Evolutionary conservation across 2,329 filamentous ascomycete species (phyloP).

Genomic region (Lachnellula subtilissima): DNA sequence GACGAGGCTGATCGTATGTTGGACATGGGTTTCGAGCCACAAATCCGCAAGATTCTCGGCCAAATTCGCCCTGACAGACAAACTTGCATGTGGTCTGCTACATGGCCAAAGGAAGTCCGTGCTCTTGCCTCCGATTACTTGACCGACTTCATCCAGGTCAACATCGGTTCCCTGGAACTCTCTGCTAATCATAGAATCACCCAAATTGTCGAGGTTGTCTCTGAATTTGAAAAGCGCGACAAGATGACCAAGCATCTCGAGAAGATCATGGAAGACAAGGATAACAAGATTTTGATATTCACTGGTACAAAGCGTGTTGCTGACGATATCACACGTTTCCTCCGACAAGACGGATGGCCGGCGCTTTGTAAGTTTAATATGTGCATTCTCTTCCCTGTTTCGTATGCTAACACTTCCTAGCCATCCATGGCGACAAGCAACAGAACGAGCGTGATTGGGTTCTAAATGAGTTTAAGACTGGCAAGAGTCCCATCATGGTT

Average conservation of each 20-base stretch:
- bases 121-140: slow-evolving; percentile 87
- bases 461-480: slow-evolving; percentile 98
- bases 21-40: slow-evolving; percentile 99
- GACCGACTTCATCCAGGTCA: slow-evolving; percentile 96
- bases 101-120: slow-evolving; percentile 98
- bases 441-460: slow-evolving; percentile 99
- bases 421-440: slow-evolving; percentile 98
- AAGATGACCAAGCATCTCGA: slow-evolving; percentile 96
- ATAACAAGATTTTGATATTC: slow-evolving; percentile 94
- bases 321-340: slow-evolving; percentile 95
- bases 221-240: slow-evolving; percentile 96
- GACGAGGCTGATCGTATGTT: slow-evolving; percentile 99
- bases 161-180: slow-evolving; percentile 93
- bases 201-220: slow-evolving; percentile 94
- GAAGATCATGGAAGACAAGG: slow-evolving; percentile 94
- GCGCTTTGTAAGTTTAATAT: slow-evolving; percentile 73
- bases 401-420: slow-evolving; percentile 49
- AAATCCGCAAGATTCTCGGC: slow-evolving; percentile 96
- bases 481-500: slow-evolving; percentile 99
- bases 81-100: slow-evolving; percentile 99
- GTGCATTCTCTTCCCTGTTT: slow-evolving; percentile 39
- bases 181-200: slow-evolving; percentile 97
- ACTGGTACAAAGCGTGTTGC: slow-evolving; percentile 91
- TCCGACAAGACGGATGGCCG: slow-evolving; percentile 96
- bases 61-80: slow-evolving; percentile 98